phyloP scores from a whole-genome alignment of 768 basidiomycete species.

The Boletus fagicola region DNA sequence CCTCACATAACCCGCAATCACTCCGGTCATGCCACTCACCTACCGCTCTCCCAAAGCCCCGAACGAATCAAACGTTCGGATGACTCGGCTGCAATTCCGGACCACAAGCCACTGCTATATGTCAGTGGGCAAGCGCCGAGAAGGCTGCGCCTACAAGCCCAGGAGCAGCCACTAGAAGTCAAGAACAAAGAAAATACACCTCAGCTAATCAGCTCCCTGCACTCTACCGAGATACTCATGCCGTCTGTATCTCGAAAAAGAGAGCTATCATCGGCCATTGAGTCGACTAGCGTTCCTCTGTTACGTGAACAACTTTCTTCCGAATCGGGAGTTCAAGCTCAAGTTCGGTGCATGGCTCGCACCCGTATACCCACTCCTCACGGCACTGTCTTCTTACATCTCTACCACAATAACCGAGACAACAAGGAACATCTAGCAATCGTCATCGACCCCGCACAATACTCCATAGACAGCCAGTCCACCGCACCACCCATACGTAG shows the following conservation, averaged over 20 bases:
- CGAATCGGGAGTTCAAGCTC: constrained; percentile 52
- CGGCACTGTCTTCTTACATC: constrained; percentile 87
- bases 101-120: constrained; percentile 54
- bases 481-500: constrained; percentile 70
- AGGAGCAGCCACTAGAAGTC: constrained; percentile 30
- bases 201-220: constrained; percentile 7
- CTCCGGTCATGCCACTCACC: constrained; percentile 75
- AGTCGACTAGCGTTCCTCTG: constrained; percentile 16
- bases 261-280: constrained; percentile 28
- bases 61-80: constrained; percentile 54
- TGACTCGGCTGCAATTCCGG: constrained; percentile 35
- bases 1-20: constrained; percentile 84
- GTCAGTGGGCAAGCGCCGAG: constrained; percentile 77
- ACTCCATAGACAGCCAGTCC: constrained; percentile 44
- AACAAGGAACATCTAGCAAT: constrained; percentile 94
- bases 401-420: constrained; percentile 93
- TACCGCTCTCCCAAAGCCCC: constrained; percentile 42
- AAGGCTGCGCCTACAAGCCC: constrained; percentile 48
- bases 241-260: constrained; percentile 38
- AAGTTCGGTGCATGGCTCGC: constrained; percentile 92
- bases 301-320: not conserved
- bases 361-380: constrained; percentile 97
- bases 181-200: constrained; percentile 51
- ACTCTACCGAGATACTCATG: constrained; percentile 37
- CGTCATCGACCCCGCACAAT: constrained; percentile 88